Percentiles rank a stretch among this genome's conserved stretches.
These are phyloP conservation scores for Maudiozyma serrabonitensis DNA, from an alignment of 805 yeast species.

Conservation along the genomic window DNA sequence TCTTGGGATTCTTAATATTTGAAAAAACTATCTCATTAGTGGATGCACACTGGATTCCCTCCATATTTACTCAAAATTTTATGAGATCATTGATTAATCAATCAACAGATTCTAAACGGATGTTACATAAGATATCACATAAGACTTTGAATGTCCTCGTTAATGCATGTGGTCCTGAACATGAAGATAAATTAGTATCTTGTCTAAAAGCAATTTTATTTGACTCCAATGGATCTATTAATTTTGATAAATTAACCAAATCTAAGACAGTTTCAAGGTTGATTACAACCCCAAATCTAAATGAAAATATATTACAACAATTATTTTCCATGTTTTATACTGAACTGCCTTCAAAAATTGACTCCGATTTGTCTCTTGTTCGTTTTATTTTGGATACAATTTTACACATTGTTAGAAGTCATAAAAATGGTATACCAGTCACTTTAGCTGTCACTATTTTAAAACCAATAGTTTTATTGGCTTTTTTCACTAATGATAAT, in stretches of 20 bases:
- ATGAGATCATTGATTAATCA: slow-evolving; percentile 71
- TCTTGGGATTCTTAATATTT: slow-evolving; percentile 74
- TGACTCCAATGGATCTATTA: slow-evolving; percentile 46
- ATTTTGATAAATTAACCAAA: slow-evolving; percentile 70
- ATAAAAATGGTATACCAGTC: slow-evolving; percentile 25
- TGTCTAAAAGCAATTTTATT: slow-evolving; percentile 30
- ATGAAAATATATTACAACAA: slow-evolving; percentile 18
- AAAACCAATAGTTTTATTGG: slow-evolving; percentile 22
- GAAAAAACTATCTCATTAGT: slow-evolving; percentile 34
- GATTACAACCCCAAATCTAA: slow-evolving; percentile 16
- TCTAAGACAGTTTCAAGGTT: slow-evolving; percentile 51
- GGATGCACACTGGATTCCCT: slow-evolving; percentile 12
- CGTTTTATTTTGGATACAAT: slow-evolving; percentile 54
- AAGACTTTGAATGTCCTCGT: slow-evolving; percentile 38
- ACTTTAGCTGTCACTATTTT: slow-evolving; percentile 17
- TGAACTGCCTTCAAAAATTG: slow-evolving; percentile 2
- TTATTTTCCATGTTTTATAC: slow-evolving; percentile 11
- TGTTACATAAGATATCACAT: slow-evolving; percentile 58
- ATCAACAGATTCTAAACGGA: slow-evolving; percentile 52
- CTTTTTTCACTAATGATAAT: slow-evolving; percentile 23
- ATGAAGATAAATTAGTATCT: slow-evolving; percentile 26
- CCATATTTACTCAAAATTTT: slow-evolving; percentile 52
- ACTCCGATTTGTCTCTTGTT: slow-evolving; percentile 12
- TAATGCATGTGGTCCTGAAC: slow-evolving; percentile 30
- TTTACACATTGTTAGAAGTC: slow-evolving; percentile 41